A percentile compares a stretch with the other conserved stretches of the same genome.
Conservation (phyloP, 148 eudicot genomes). For the Simmondsia chinensis region DNA sequence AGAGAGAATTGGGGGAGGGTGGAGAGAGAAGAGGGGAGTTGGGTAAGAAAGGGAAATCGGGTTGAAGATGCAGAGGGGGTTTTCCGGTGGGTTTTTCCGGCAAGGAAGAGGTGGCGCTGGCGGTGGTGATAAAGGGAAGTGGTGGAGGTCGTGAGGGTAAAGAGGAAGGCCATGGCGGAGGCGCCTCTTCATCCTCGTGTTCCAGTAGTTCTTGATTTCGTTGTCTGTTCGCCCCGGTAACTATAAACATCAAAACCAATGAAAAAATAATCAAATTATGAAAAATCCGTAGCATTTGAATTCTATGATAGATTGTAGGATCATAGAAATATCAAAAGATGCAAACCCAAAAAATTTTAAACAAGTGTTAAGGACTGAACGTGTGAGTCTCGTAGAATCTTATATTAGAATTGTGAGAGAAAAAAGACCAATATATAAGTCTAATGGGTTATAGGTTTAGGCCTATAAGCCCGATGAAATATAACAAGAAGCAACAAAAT, state of each 20-base stretch:
- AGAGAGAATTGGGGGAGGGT: constrained; percentile 11
- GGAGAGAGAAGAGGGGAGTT: constrained; percentile 11
- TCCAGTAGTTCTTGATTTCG: constrained; percentile 93
- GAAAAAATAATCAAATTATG: not conserved
- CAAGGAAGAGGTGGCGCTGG: constrained; percentile 10
- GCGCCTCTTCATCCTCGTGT: constrained; percentile 75
- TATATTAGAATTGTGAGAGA: no score
- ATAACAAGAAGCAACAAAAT: no score
- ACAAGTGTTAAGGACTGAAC: no score
- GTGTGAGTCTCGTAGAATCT: no score
- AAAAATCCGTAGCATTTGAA: not conserved
- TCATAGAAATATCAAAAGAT: no score
- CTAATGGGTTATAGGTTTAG: no score
- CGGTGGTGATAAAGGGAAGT: constrained; percentile 12
- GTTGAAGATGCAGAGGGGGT: constrained; percentile 10
- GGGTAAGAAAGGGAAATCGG: constrained; percentile 18
- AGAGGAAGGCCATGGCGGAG: constrained; percentile 74
- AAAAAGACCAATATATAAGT: no score
- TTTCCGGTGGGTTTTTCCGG: constrained; percentile 10
- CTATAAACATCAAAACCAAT: constrained; percentile 15
- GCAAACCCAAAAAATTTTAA: no score
- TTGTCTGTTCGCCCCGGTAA: constrained; percentile 92
- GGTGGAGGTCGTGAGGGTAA: constrained; percentile 47
- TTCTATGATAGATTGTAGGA: no score
- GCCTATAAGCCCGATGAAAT: no score